Evolutionary conservation across 495 filamentous ascomycete genomes (phyloP), one percentile per base, ranked within the genome.

Genomic region (Neurospora sp.): DNA sequence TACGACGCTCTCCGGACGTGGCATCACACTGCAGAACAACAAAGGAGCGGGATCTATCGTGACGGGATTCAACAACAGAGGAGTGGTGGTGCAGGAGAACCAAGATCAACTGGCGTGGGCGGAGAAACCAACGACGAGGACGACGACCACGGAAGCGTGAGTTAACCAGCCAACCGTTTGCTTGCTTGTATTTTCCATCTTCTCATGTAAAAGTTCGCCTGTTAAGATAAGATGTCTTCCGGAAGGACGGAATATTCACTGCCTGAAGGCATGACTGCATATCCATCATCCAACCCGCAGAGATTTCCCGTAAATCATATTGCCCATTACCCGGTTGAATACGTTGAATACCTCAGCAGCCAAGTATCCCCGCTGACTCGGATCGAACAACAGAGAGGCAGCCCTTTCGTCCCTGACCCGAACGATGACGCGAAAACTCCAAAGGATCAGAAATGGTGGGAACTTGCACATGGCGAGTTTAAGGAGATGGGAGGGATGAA

Each of bases 1-100:
- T 70, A 70, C 12, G 72, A 73, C 9, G 74, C 71, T 16, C 78
- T 81, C 9, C 61, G 69, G 22, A 40, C 70, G 12, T 80, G 77
- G 78, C 78, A 79, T 16, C 37, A 37, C 9, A 65, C 48, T 18
- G 73, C 72, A 4, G 70, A 74, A 27, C 12, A 59, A 39, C 39
- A 53, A 27, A 65, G 53, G 14, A 35, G 53, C 27, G 53, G 6
- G 12, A 9, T 18, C 6, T 16, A 18, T 3, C 4, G 48, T 59
- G 40, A 59, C 27, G 53, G 27, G 27, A 7, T 5, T 35, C 22
- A 61, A 53, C 53, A 61, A 18, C 31, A 65, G 27, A 18, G 27
- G 27, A 65, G 20, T 22, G 46, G 11, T 3, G 48, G 53, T 22
- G 12, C 22, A 65, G 27, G 2, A 65, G 27, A 37, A 65, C 48